A percentile compares a stretch with the other conserved stretches of the same genome.
Evolutionary conservation across 345 rosid genomes (phyloP).

Genomic region (Hirschfeldia incana): DNA sequence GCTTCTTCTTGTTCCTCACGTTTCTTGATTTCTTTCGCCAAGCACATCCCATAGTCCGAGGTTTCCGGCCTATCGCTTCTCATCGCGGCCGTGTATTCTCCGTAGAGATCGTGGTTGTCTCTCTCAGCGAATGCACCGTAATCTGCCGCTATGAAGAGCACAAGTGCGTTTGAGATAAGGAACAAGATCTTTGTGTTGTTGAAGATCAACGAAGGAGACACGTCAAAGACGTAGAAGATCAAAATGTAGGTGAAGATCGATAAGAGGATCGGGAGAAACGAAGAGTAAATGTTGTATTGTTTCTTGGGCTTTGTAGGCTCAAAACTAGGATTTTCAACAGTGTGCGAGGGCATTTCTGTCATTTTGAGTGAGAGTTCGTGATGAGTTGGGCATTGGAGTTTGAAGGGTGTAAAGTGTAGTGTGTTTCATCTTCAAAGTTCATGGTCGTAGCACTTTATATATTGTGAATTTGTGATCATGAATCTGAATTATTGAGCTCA

Average conservation of each 20-base stretch:
- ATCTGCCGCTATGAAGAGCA: slow-evolving; percentile 33
- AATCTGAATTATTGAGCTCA: slow-evolving; percentile 23
- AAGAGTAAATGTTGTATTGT: slow-evolving; percentile 5
- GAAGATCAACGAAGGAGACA: slow-evolving; percentile 25
- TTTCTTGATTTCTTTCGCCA: slow-evolving; percentile 4
- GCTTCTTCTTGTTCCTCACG: slow-evolving; percentile 12
- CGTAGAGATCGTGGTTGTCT: slow-evolving; percentile 16
- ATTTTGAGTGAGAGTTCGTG: slow-evolving; percentile 1
- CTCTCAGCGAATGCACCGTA: slow-evolving; percentile 30
- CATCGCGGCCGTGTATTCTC: slow-evolving; percentile 17
- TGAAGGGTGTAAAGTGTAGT: neutral
- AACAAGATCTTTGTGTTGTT: slow-evolving; percentile 35
- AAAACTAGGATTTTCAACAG: slow-evolving; percentile 16
- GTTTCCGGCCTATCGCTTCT: slow-evolving; percentile 9
- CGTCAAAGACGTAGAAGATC: slow-evolving; percentile 21
- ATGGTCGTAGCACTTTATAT: slow-evolving; percentile 17
- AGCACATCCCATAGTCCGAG: neutral
- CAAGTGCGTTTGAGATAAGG: slow-evolving; percentile 32
- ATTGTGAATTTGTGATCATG: neutral
- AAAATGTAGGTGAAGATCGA: slow-evolving; percentile 25
- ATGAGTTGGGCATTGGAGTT: slow-evolving; percentile 26
- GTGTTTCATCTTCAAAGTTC: slow-evolving; percentile 11
- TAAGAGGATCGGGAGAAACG: slow-evolving; percentile 25
- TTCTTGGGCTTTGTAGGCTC: slow-evolving; percentile 27
- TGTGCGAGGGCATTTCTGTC: slow-evolving; percentile 26